A percentile compares a stretch with the other conserved stretches of the same genome.
phyloP scores from a whole-genome alignment of 139 green algal genomes.

The Picochlorum sp. region DNA sequence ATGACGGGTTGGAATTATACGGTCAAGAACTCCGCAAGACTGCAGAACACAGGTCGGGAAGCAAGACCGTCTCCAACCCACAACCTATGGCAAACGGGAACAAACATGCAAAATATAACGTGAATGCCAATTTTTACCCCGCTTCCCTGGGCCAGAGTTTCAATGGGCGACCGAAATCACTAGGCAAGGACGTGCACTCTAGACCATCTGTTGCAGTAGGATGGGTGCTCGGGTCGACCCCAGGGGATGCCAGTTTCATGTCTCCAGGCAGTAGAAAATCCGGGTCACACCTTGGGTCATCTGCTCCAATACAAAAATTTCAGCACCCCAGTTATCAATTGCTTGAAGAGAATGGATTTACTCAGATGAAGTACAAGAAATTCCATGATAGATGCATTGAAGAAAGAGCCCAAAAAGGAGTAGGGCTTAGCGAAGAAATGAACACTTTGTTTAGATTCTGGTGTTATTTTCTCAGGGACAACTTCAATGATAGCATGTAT shows the following conservation, averaged over 20 bases:
- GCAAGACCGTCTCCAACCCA: not conserved
- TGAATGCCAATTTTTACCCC: conserved; percentile 43
- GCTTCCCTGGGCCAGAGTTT: conserved; percentile 33
- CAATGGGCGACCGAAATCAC: not conserved
- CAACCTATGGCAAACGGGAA: not conserved
- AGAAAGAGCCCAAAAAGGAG: conserved; percentile 65
- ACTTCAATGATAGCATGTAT: conserved; percentile 92
- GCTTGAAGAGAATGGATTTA: conserved; percentile 90
- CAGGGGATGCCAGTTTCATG: conserved; percentile 13
- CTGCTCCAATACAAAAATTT: conserved; percentile 62
- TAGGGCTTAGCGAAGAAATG: conserved; percentile 82
- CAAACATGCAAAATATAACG: not conserved
- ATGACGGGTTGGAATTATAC: conserved; percentile 78
- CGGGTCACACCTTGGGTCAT: conserved; percentile 19
- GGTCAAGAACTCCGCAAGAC: conserved; percentile 46
- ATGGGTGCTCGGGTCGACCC: conserved; percentile 73
- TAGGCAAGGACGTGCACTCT: conserved; percentile 25
- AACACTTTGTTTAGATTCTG: conserved; percentile 98
- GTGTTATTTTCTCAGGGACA: conserved; percentile 93
- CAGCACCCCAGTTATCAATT: conserved; percentile 85
- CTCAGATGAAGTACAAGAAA: conserved; percentile 82
- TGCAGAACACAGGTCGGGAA: not conserved
- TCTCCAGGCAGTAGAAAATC: conserved; percentile 28
- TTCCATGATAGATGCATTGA: conserved; percentile 79
- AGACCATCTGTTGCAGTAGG: conserved; percentile 45